Conservation (phyloP, 2,329 filamentous ascomycete species). For the Ceratocystis papillata region DNA sequence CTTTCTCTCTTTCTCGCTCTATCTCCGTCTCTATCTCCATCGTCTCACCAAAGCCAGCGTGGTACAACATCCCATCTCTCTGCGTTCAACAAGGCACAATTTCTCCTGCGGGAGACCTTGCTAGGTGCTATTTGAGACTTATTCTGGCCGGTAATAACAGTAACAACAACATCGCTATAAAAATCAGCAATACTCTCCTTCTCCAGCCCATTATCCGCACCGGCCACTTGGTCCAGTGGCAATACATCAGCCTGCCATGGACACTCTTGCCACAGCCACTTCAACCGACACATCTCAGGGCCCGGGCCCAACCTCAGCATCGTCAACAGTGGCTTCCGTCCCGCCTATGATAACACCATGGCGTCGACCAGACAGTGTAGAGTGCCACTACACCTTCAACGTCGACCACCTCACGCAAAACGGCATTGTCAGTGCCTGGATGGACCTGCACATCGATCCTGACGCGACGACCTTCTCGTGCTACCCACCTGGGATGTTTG, state of each 20-base stretch:
- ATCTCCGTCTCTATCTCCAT: neutral
- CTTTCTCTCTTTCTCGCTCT: neutral
- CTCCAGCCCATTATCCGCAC: neutral
- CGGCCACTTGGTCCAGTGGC: neutral
- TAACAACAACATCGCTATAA: neutral
- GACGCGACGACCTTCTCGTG: conserved; percentile 34
- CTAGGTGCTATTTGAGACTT: neutral
- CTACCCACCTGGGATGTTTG: conserved; percentile 36
- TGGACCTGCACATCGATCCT: conserved; percentile 33
- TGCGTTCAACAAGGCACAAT: conserved; percentile 7
- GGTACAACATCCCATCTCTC: neutral
- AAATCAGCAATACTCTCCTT: neutral
- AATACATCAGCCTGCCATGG: conserved; percentile 1
- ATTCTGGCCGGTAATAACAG: neutral
- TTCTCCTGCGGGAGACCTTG: conserved; percentile 10
- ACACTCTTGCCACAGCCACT: conserved; percentile 14
- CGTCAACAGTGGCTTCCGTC: conserved; percentile 23
- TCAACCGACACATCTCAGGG: neutral
- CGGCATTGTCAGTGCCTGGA: conserved; percentile 31
- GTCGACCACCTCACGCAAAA: conserved; percentile 28
- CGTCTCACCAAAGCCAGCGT: neutral
- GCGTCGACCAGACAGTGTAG: conserved; percentile 30
- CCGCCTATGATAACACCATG: conserved; percentile 35
- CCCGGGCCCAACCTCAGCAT: conserved; percentile 3
- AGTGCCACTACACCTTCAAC: conserved; percentile 35